Evolutionary conservation across 2,329 filamentous ascomycete species (phyloP).

Genomic region (Nannizzia gypsea): DNA sequence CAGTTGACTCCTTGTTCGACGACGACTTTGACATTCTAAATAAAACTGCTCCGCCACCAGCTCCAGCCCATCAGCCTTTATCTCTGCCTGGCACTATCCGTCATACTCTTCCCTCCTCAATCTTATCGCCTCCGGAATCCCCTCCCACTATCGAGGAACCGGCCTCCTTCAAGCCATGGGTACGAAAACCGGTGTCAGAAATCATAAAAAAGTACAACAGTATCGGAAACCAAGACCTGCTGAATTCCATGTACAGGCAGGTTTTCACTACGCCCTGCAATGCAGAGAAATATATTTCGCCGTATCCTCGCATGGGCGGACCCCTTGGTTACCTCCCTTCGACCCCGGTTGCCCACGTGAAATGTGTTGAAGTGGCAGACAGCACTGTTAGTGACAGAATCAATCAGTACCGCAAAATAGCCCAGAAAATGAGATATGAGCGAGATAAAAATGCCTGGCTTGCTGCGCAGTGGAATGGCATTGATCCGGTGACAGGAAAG

Average conservation of each 20-base stretch:
- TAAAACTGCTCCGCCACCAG: neutral
- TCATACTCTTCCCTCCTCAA: neutral
- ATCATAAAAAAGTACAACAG: neutral
- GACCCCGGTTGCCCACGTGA: slow-evolving; percentile 21
- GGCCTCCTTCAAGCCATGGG: neutral
- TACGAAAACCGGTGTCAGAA: neutral
- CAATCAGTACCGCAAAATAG: slow-evolving; percentile 15
- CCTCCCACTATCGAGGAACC: neutral
- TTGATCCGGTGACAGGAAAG: slow-evolving; percentile 23
- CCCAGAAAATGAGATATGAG: slow-evolving; percentile 20
- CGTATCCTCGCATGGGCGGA: slow-evolving; percentile 21
- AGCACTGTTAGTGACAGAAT: slow-evolving; percentile 18
- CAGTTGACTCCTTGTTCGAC: slow-evolving; percentile 9
- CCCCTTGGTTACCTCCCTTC: slow-evolving; percentile 23
- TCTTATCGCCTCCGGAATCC: neutral
- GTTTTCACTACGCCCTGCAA: slow-evolving; percentile 15
- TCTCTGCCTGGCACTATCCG: neutral
- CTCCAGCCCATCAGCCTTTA: neutral
- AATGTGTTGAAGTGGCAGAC: slow-evolving; percentile 19
- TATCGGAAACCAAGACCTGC: slow-evolving; percentile 15
- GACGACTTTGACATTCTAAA: neutral
- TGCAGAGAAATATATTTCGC: slow-evolving; percentile 21
- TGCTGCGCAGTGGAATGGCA: slow-evolving; percentile 16
- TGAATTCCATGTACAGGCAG: slow-evolving; percentile 18
- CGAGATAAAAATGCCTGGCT: slow-evolving; percentile 22